A percentile compares a stretch with the other conserved stretches of the same genome.
Evolutionary conservation across 2,329 filamentous ascomycete species (phyloP).

Genomic region (Curvularia sp.): DNA sequence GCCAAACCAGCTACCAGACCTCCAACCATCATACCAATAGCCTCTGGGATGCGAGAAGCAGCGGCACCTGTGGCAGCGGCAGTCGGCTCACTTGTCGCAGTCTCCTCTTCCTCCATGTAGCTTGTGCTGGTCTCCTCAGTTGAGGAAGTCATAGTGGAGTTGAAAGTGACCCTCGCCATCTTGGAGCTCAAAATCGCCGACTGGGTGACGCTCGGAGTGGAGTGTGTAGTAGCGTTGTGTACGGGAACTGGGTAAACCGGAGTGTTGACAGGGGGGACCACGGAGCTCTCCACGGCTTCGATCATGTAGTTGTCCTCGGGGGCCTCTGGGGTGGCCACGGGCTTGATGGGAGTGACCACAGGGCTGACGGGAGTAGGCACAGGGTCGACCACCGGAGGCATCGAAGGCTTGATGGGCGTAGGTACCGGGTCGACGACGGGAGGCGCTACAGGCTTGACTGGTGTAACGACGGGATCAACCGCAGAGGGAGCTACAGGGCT

Average conservation of each 20-base stretch:
- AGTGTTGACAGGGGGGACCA: conserved; percentile 2
- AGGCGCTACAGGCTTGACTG: background rate
- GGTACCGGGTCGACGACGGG: background rate
- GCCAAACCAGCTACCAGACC: conserved; percentile 33
- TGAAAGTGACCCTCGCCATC: background rate
- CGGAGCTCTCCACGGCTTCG: conserved; percentile 10
- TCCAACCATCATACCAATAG: conserved; percentile 29
- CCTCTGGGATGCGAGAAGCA: conserved; percentile 20
- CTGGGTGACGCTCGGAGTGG: conserved; percentile 9
- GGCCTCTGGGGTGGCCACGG: conserved; percentile 1
- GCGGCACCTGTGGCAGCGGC: conserved; percentile 29
- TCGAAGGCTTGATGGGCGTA: background rate
- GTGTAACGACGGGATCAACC: background rate
- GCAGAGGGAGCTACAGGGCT: background rate
- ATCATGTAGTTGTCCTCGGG: background rate
- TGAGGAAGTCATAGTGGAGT: background rate
- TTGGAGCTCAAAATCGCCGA: conserved; percentile 15
- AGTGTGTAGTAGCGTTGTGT: conserved; percentile 8
- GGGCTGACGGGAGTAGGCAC: background rate
- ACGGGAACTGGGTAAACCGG: conserved; percentile 11
- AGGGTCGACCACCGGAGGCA: background rate
- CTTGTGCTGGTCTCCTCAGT: background rate
- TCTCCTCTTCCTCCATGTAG: conserved; percentile 12
- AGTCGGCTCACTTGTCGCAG: conserved; percentile 20
- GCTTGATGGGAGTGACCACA: background rate